Evolutionary conservation across 2,329 filamentous ascomycete genomes (phyloP), one percentile per base, ranked within the genome.

Genomic region (Exophiala sp.): DNA sequence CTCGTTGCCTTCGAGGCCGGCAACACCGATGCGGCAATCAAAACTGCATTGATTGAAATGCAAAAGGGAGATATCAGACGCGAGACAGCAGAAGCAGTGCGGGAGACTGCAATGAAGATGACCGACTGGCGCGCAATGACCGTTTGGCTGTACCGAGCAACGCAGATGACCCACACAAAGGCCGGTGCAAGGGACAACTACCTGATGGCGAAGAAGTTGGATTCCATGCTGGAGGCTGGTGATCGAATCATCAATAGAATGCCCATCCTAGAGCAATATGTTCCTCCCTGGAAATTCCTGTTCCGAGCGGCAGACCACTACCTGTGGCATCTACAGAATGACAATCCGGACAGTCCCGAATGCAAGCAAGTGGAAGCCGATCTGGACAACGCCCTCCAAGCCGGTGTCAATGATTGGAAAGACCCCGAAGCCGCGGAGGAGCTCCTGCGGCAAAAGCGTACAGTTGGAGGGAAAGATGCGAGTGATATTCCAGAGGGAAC

Each of bases 51-150:
- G 4, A 47, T 52, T n/a, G 51, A 59, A 32, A 36, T 50, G 7
- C 24, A 54, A 29, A 33, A 42, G 6, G 38, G 38, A 12, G n/a
- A 12, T 5, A 20, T 43, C 5, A 7, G 45, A 3, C 42, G 32
- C 24, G 21, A 20, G 10, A 34, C 18, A 20, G 33, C 46, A 8
- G 48, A 55, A 12, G 44, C 50, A 12, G 24, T 54, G 38, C 48
- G 47, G 16, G 29, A 35, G n/a, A 39, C 41, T 16, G 57, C 57
- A 6, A 18, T 52, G 4, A 35, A 35, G 9, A 53, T 46, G 47
- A 35, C 11, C 5, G 51, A 60, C 36, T 60, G 54, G 54, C 40
- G 46, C 3, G 47, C 57, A 16, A 53, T 60, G 39, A 39, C 54
- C 8, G 21, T 55, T 2, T 60, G 57, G 34, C 47, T 57, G 21